Conservation (phyloP, 805 yeast species). For the Kazachstania psychrophila region DNA sequence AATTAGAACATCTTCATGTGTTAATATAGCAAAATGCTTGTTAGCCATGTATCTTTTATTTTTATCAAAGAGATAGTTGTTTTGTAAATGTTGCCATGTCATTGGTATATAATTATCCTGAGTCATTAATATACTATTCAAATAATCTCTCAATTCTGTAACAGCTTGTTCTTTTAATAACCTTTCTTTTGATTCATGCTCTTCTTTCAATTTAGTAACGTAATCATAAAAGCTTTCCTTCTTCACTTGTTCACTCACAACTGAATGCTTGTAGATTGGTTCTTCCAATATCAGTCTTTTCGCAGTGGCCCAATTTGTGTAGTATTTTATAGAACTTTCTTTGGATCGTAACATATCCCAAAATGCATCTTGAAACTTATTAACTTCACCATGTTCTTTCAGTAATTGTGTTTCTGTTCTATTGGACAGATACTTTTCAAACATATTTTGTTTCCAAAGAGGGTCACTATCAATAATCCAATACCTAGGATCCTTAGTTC, state of each 20-base stretch:
- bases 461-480: conserved; percentile 57
- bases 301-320: conserved; percentile 56
- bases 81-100: conserved; percentile 20
- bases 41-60: conserved; percentile 52
- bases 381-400: conserved; percentile 44
- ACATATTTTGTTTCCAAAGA: conserved; percentile 45
- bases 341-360: conserved; percentile 36
- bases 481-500: conserved; percentile 52
- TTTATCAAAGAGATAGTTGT: conserved; percentile 26
- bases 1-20: conserved; percentile 50
- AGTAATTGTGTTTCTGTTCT: conserved; percentile 42
- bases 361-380: conserved; percentile 49
- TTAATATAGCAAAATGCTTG: conserved; percentile 43
- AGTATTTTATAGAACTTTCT: conserved; percentile 35
- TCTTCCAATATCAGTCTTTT: conserved; percentile 50
- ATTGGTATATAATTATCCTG: conserved; percentile 9
- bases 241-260: conserved; percentile 49
- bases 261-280: conserved; percentile 53
- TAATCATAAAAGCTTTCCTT: conserved; percentile 46
- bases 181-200: conserved; percentile 18
- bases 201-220: conserved; percentile 32
- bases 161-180: conserved; percentile 40
- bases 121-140: conserved; percentile 31
- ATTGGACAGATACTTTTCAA: conserved; percentile 54
- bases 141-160: conserved; percentile 42